Evolutionary conservation across 345 rosid species (phyloP).

Genomic region (Ricinus communis): DNA sequence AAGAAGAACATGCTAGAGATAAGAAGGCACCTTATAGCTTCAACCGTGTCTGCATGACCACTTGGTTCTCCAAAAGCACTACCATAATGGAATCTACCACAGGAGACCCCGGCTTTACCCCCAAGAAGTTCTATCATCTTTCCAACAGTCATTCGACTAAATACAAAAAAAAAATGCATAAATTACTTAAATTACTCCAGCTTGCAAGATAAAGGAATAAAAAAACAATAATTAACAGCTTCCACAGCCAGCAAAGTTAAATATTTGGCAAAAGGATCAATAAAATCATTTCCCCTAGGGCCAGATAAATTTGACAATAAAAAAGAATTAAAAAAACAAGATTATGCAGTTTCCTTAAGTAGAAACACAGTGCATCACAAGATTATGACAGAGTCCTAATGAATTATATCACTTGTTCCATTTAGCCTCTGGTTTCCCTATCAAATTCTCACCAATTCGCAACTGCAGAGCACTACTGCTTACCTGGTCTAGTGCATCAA

Average conservation of each 20-base stretch:
- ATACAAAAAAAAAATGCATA: constrained; percentile 4
- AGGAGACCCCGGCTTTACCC: constrained; percentile 88
- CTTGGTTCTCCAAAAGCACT: constrained; percentile 96
- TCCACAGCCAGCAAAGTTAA: background rate
- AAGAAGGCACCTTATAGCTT: constrained; percentile 53
- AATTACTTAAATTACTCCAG: background rate
- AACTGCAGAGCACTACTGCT: background rate
- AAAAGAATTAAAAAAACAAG: background rate
- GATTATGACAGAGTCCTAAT: background rate
- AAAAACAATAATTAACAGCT: background rate
- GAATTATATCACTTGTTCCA: background rate
- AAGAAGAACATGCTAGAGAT: background rate
- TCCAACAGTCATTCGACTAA: constrained; percentile 97
- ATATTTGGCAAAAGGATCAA: background rate
- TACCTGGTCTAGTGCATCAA: too few relatives aligned
- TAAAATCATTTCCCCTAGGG: background rate
- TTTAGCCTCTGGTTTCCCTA: background rate
- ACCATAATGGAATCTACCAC: constrained; percentile 87
- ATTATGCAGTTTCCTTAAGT: background rate
- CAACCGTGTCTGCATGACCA: constrained; percentile 93
- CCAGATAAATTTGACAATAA: background rate
- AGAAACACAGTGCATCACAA: too few relatives aligned
- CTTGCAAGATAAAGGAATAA: background rate
- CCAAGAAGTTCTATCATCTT: constrained; percentile 99
- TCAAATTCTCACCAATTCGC: background rate